phyloP scores from a whole-genome alignment of 768 basidiomycete genomes.

The Baorangia bicolor region DNA sequence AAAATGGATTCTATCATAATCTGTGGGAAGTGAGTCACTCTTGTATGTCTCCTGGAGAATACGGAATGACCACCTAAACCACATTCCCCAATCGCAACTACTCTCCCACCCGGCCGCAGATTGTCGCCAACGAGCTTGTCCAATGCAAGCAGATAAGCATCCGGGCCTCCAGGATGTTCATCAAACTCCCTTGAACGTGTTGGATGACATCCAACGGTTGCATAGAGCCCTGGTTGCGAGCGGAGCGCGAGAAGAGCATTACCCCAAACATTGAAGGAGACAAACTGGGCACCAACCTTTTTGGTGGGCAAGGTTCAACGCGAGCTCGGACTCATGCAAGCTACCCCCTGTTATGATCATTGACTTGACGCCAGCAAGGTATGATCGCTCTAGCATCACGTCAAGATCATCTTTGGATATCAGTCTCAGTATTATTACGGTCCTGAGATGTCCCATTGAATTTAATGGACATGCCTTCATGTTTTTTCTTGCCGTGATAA shows the following conservation, averaged over 20 bases:
- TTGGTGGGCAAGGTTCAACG: conserved; percentile 58
- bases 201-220: conserved; percentile 80
- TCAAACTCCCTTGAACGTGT: conserved; percentile 73
- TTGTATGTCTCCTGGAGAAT: neutral
- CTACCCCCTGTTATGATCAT: conserved; percentile 80
- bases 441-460: neutral
- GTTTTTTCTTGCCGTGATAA: conserved; percentile 49
- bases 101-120: conserved; percentile 52
- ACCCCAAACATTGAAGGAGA: neutral
- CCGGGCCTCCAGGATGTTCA: conserved; percentile 49
- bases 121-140: conserved; percentile 52
- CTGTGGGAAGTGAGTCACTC: conserved; percentile 33
- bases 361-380: conserved; percentile 57
- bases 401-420: conserved; percentile 56
- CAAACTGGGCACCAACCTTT: conserved; percentile 38
- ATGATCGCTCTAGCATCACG: conserved; percentile 54
- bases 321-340: conserved; percentile 58
- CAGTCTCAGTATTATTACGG: neutral
- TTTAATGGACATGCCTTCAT: conserved; percentile 39
- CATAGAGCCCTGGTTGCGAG: conserved; percentile 50
- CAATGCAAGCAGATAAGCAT: conserved; percentile 60
- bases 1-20: conserved; percentile 76
- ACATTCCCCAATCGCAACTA: conserved; percentile 77
- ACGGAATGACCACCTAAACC: conserved; percentile 55
- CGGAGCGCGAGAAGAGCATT: neutral